phyloP scores from a whole-genome alignment of 305 asterid genomes.

The Fraxinus sp. region DNA sequence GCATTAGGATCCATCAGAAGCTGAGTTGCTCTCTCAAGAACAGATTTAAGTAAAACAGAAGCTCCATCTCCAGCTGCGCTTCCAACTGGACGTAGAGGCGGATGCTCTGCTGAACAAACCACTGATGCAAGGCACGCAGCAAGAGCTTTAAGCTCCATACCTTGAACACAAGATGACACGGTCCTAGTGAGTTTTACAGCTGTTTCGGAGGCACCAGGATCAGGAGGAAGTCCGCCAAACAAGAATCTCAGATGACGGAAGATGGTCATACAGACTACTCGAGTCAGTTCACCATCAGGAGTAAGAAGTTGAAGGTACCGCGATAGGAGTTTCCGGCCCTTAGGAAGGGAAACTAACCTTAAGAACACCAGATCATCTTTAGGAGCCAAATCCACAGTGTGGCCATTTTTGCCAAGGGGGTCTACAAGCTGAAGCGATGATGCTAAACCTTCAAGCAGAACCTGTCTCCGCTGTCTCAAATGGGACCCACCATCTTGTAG shows the following conservation, averaged over 20 bases:
- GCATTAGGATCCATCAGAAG: slow-evolving; percentile 57
- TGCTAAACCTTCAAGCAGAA: slow-evolving; percentile 61
- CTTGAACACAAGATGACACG: slow-evolving; percentile 41
- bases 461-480: slow-evolving; percentile 60
- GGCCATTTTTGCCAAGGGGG: slow-evolving; percentile 57
- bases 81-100: slow-evolving; percentile 72
- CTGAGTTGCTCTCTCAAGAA: slow-evolving; percentile 70
- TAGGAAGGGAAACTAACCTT: slow-evolving; percentile 61
- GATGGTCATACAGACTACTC: slow-evolving; percentile 69
- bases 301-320: slow-evolving; percentile 54
- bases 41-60: slow-evolving; percentile 52
- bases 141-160: slow-evolving; percentile 63
- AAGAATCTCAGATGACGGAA: slow-evolving; percentile 74
- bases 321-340: slow-evolving; percentile 61
- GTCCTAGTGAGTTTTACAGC: slow-evolving; percentile 40
- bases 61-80: slow-evolving; percentile 75
- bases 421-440: slow-evolving; percentile 69
- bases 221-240: slow-evolving; percentile 51
- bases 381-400: slow-evolving; percentile 48
- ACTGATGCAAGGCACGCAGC: slow-evolving; percentile 86
- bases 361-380: slow-evolving; percentile 59
- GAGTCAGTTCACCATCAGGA: slow-evolving; percentile 54
- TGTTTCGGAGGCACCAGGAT: slow-evolving; percentile 34
- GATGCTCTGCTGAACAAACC: slow-evolving; percentile 63
- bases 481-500: slow-evolving; percentile 63